phyloP scores from a whole-genome alignment of 345 rosid genomes.

The Leavenworthia alabamica region DNA sequence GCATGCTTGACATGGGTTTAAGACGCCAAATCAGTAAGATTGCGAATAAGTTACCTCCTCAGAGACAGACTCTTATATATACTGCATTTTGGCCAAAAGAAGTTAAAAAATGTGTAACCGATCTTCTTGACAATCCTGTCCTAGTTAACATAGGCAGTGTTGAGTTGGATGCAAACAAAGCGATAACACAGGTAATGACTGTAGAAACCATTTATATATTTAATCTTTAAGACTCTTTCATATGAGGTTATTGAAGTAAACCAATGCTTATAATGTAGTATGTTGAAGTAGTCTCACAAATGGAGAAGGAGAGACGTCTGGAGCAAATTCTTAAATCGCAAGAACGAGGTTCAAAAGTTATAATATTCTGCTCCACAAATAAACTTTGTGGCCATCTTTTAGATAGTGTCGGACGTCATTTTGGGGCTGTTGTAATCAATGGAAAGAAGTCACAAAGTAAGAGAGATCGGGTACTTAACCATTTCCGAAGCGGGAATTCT shows the following conservation, averaged over 20 bases:
- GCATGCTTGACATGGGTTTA: slow-evolving; percentile 99
- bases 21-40: slow-evolving; percentile 97
- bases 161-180: slow-evolving; percentile 91
- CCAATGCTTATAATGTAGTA: slow-evolving; percentile 39
- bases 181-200: slow-evolving; percentile 80
- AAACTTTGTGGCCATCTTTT: slow-evolving; percentile 89
- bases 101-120: slow-evolving; percentile 83
- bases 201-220: neutral
- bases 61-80: slow-evolving; percentile 89
- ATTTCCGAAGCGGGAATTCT: slow-evolving; percentile 73
- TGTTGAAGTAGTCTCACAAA: slow-evolving; percentile 83
- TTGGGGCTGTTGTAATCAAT: slow-evolving; percentile 86
- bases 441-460: slow-evolving; percentile 96
- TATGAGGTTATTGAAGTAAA: neutral
- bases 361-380: slow-evolving; percentile 89
- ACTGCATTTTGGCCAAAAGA: slow-evolving; percentile 99
- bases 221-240: neutral
- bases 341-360: slow-evolving; percentile 85
- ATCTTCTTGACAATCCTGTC: slow-evolving; percentile 84
- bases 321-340: slow-evolving; percentile 86
- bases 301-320: slow-evolving; percentile 92
- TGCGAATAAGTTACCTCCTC: slow-evolving; percentile 87
- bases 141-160: slow-evolving; percentile 97
- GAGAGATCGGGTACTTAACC: slow-evolving; percentile 93
- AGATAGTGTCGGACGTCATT: slow-evolving; percentile 68